phyloP scores from a whole-genome alignment of 768 basidiomycete genomes.

The Pisolithus tinctorius region DNA sequence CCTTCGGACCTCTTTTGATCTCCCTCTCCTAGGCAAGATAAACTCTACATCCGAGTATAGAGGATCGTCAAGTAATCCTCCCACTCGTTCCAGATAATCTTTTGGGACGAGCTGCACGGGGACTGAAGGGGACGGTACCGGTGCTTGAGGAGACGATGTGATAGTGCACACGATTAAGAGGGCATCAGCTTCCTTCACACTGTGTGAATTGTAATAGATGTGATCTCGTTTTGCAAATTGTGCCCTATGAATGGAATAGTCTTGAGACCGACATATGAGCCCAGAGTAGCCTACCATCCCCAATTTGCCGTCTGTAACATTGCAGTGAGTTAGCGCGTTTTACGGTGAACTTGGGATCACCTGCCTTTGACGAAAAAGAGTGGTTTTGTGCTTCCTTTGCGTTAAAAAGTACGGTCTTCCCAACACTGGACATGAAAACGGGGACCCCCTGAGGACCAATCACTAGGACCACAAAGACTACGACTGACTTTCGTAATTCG shows the following conservation, averaged over 20 bases:
- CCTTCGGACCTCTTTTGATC: conserved; percentile 29
- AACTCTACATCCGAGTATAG: conserved; percentile 82
- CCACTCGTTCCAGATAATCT: conserved; percentile 63
- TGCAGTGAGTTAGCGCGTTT: conserved; percentile 7
- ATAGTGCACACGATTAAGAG: conserved; percentile 77
- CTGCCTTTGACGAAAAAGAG: conserved; percentile 65
- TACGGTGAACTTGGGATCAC: conserved; percentile 7
- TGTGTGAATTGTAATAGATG: conserved; percentile 52
- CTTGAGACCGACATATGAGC: neutral
- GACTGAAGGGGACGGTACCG: conserved; percentile 36
- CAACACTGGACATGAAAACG: conserved; percentile 16
- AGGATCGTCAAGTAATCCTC: conserved; percentile 72
- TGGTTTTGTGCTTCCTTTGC: conserved; percentile 79
- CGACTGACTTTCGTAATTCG: conserved; percentile 63
- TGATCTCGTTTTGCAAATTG: conserved; percentile 73
- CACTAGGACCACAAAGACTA: neutral
- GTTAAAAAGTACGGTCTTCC: conserved; percentile 50
- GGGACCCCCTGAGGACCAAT: neutral
- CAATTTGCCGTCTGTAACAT: conserved; percentile 66
- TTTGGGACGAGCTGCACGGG: conserved; percentile 56
- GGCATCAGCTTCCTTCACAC: conserved; percentile 53
- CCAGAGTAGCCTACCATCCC: conserved; percentile 57
- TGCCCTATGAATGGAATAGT: conserved; percentile 39
- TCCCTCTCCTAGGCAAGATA: conserved; percentile 47
- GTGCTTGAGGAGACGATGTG: conserved; percentile 54